A percentile compares a stretch with the other conserved stretches of the same genome.
These are phyloP conservation scores for Erodium texanum DNA, from an alignment of 441 rosid genomes.

Conservation along the genomic window DNA sequence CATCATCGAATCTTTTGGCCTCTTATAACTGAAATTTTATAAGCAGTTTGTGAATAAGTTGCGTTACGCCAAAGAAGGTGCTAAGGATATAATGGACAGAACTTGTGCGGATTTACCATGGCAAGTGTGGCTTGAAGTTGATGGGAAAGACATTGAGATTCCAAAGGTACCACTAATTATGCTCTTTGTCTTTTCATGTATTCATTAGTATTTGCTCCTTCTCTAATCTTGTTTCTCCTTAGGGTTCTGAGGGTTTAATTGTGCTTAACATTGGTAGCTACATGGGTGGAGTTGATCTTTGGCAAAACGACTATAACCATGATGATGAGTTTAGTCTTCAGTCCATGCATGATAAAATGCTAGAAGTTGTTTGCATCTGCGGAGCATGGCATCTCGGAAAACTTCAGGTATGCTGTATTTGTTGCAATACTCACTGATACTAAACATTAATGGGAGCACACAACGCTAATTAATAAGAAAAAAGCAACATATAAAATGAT, in stretches of 20 bases:
- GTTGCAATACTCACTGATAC: not conserved
- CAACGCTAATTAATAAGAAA: too few relatives aligned
- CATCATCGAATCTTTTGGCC: not conserved
- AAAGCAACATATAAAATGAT: too few relatives aligned
- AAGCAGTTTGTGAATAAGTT: constrained; percentile 61
- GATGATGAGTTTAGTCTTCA: constrained; percentile 50
- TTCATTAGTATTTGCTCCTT: not conserved
- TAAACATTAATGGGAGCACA: too few relatives aligned
- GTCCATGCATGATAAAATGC: constrained; percentile 52
- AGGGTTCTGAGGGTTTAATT: constrained; percentile 62
- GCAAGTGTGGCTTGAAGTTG: constrained; percentile 75
- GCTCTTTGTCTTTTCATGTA: not conserved
- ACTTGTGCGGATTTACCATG: constrained; percentile 69
- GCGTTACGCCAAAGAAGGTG: constrained; percentile 71
- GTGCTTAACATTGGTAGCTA: constrained; percentile 67
- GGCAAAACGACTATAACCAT: constrained; percentile 63
- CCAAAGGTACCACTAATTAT: constrained; percentile 35
- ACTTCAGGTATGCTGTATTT: constrained; percentile 40
- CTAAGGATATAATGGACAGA: constrained; percentile 65
- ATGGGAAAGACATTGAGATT: constrained; percentile 50
- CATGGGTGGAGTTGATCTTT: constrained; percentile 74
- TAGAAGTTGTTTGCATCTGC: constrained; percentile 54
- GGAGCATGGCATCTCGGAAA: constrained; percentile 82
- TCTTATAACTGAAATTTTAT: not conserved
- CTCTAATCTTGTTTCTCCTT: constrained; percentile 15